Evolutionary conservation across 169 alveolate species (phyloP).

Genomic region (Cyclospora cayetanensis): DNA sequence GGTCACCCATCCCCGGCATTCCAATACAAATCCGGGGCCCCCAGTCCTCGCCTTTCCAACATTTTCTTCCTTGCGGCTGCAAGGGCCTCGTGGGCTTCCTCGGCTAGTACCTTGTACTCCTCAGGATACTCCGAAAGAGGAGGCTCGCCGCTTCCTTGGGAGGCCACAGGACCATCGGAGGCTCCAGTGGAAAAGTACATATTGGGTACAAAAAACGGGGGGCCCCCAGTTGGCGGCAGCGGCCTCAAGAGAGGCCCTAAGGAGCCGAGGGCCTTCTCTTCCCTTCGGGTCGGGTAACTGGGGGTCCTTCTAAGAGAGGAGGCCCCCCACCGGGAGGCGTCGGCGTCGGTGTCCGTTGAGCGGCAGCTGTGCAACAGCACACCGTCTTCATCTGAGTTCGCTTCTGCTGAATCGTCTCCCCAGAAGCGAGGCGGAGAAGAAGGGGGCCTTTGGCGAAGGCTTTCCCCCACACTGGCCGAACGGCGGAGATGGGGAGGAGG

Average conservation of each 20-base stretch:
- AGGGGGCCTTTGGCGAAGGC: background rate
- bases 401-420: background rate
- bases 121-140: background rate
- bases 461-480: background rate
- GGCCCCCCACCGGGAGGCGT: no score
- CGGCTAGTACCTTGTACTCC: background rate
- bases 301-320: background rate
- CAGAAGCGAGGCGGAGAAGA: background rate
- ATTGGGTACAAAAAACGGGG: background rate
- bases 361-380: constrained; percentile 25
- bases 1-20: background rate
- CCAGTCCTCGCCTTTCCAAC: background rate
- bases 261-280: no score
- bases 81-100: background rate
- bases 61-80: background rate
- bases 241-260: background rate
- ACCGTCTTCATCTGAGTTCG: background rate
- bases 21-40: background rate
- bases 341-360: background rate
- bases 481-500: background rate
- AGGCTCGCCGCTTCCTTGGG: background rate
- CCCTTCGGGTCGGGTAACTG: background rate
- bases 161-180: background rate
- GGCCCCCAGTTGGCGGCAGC: background rate
- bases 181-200: background rate